These are phyloP conservation scores for Rhynchosporium graminicola DNA, from an alignment of 2,329 filamentous ascomycete species.

Conservation along the genomic window DNA sequence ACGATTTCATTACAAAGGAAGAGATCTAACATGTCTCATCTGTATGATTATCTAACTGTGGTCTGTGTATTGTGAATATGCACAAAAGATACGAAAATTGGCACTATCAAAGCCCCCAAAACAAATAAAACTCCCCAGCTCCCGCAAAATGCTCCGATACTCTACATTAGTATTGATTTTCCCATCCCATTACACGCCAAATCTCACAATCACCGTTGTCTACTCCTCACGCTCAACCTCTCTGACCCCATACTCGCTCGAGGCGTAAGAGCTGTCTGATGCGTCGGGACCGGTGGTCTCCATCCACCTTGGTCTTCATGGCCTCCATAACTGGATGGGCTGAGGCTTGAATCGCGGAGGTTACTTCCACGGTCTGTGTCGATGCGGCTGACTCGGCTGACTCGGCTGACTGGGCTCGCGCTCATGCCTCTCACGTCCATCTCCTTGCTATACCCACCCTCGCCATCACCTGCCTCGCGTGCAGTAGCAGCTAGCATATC, in stretches of 20 bases:
- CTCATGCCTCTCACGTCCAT: constrained; percentile 1
- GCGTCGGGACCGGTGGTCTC: not conserved
- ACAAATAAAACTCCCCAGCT: not conserved
- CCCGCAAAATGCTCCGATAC: constrained; percentile 6
- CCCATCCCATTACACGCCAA: not conserved
- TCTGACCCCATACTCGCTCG: constrained; percentile 7
- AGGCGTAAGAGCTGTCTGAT: constrained; percentile 4
- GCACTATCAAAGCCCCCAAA: not conserved
- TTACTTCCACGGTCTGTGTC: not conserved
- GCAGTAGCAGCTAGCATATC: constrained; percentile 88
- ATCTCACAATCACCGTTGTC: not conserved
- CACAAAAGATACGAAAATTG: not conserved
- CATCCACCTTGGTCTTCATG: not conserved
- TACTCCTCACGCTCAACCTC: constrained; percentile 10
- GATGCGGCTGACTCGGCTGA: not conserved
- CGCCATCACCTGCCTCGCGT: constrained; percentile 57
- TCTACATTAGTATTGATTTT: constrained; percentile 9
- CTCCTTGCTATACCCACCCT: constrained; percentile 10
- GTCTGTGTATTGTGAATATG: not conserved
- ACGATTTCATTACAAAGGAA: constrained; percentile 8
- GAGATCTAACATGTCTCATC: constrained; percentile 7
- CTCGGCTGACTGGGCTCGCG: constrained; percentile 1
- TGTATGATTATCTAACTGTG: not conserved
- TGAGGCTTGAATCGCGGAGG: not conserved
- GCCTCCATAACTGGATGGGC: constrained; percentile 4